Base-by-base conservation (phyloP, 306 rosid genomes). In the Acacia acuminata region DNA sequence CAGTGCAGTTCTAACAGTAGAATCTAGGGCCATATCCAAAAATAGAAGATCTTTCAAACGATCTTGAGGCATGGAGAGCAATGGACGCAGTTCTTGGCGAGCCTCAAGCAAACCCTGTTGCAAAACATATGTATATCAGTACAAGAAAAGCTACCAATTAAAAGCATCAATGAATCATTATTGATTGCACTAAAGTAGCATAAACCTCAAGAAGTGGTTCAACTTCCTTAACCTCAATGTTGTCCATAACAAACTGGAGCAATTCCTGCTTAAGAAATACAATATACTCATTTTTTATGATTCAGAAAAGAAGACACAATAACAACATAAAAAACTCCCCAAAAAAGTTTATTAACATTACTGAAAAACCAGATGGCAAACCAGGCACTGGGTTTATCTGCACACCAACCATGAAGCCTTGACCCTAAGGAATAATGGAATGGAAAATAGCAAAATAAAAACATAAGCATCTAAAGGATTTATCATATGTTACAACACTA, bases 361-460 rank as follows among this genome's bases (percentile, higher is more conserved):
- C 99, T 3, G 90, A 89, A 83, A 96, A 91, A 79, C 89, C 97
- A 82, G 94, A 86, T 16, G 99, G 99, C 90, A 96, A 81, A 88
- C 97, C 99, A 77, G 97, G 56, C 82, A 96, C 88, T 27, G 99
- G 91, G 88, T 93, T 96, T 83, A 96, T 86, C 85, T 94, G 65
- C 89, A 96, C 99, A 55, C 99, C 99, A 42, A 96, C 99, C 99
- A 96, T 96, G 93, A 96, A 96, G 83, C 98, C 99, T 87, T 94
- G 92, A 89, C 99, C 99, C 99, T 96, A 90, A 84, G 85, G 82
- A 86, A 69, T 61, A 68, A 77, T 48, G 64, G 42, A 48, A 70
- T 72, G 70, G 44, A 82, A 77, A 75, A 51, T 65, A 72, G 71
- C 25, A 70, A 82, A 75, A 47, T 63, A 53, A 50, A 63, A 36